Base-by-base conservation (phyloP, 176 grass and related monocot species). In the Triticum dicoccoides region DNA sequence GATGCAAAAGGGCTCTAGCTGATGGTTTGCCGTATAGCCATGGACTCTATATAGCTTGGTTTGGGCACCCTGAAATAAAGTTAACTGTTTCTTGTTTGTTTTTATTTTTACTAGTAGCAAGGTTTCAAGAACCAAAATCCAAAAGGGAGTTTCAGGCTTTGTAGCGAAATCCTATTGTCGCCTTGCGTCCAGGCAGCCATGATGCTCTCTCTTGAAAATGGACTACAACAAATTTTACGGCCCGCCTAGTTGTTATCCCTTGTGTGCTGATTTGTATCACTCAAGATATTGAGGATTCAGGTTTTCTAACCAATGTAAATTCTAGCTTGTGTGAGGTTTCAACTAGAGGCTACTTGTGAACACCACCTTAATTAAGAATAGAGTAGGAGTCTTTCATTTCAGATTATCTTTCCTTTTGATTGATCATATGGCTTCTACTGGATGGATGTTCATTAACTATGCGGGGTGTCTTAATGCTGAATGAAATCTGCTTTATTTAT, bases 391-490 rank as follows among this genome's bases (percentile, higher is more conserved):
- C 29, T 39, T 77, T 3, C 29, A n/a, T 14, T 45, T 81, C 18
- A 8, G 12, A 4, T 21, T 76, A 42, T 67, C n/a, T 80, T 80
- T 63, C 35, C 7, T 72, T 49, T 18, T 39, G 42, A 66, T 80
- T 8, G 34, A 74, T 79, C 37, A 11, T 71, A 42, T 10, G 2
- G 5, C 20, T 32, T 70, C 1, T 11, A 84, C 11, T 18, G 30
- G 15, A 65, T 61, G 82, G 15, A 84, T 84, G 39, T 89, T 39
- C 8, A 24, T 77, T 3, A 14, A 18, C 61, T 65, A 58, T 85
- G 33, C 27, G 6, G 24, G 4, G 9, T 81, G 14, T 25, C 49
- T 62, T 6, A 5, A 21, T 81, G 27, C 65, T 82, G 18, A 76
- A 69, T 69, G 38, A 61, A 33, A 35, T 89, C 34, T 56, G 2